Percentiles rank a stretch among this genome's conserved stretches.
Conservation (phyloP, 1,139 yeast genomes). For the Lodderomyces beijingensis region DNA sequence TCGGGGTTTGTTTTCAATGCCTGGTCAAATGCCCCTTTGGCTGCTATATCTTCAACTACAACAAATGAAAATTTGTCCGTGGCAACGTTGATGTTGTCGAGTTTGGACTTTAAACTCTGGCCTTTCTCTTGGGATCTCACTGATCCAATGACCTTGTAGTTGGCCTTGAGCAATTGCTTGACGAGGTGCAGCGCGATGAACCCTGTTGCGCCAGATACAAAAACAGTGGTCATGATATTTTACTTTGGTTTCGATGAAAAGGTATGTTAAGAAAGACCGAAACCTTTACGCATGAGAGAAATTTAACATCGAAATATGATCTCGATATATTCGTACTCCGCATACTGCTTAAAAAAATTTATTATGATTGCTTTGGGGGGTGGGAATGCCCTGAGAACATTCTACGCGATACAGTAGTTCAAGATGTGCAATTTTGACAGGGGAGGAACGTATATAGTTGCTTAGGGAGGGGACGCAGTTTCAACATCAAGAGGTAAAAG, state of each 20-base stretch:
- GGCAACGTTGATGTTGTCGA: slow-evolving; percentile 7
- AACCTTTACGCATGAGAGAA: too few relatives aligned
- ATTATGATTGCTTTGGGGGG: too few relatives aligned
- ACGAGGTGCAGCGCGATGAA: slow-evolving; percentile 53
- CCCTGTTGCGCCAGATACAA: slow-evolving; percentile 63
- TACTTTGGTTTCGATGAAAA: not conserved
- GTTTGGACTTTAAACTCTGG: slow-evolving; percentile 26
- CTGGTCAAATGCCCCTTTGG: slow-evolving; percentile 30
- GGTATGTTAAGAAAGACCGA: too few relatives aligned
- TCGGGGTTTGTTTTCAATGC: slow-evolving; percentile 26
- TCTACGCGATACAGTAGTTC: too few relatives aligned
- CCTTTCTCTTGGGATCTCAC: slow-evolving; percentile 57
- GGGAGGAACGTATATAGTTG: too few relatives aligned
- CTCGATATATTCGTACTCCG: too few relatives aligned
- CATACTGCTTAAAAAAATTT: too few relatives aligned
- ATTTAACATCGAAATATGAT: too few relatives aligned
- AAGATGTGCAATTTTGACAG: too few relatives aligned
- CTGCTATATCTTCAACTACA: slow-evolving; percentile 32
- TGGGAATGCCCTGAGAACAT: too few relatives aligned
- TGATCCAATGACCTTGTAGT: slow-evolving; percentile 57
- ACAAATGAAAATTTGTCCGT: slow-evolving; percentile 25
- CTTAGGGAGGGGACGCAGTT: too few relatives aligned
- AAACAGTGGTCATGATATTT: slow-evolving; percentile 19
- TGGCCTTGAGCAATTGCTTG: slow-evolving; percentile 27
- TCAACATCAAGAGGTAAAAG: too few relatives aligned